A percentile compares a stretch with the other conserved stretches of the same genome.
phyloP scores from a whole-genome alignment of 2,329 filamentous ascomycete genomes.

The Nothophaeocryptopus gaeumannii region DNA sequence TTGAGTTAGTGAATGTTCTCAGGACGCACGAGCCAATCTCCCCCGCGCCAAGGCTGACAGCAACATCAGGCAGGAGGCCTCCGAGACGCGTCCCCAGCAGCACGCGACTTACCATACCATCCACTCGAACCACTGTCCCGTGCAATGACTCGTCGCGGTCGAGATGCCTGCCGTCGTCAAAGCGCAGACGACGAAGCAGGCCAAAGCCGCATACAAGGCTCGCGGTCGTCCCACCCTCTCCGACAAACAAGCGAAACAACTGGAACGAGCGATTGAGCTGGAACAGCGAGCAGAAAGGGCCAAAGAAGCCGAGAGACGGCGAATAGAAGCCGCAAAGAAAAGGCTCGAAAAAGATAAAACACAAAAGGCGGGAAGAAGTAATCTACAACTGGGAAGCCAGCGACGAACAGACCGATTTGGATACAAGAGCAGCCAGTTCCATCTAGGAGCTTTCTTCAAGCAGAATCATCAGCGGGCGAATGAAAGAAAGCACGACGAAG shows the following conservation, averaged over 20 bases:
- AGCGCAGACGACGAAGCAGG: constrained; percentile 36
- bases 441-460: constrained; percentile 37
- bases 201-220: constrained; percentile 37
- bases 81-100: too few relatives aligned
- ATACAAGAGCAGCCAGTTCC: constrained; percentile 36
- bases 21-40: too few relatives aligned
- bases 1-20: too few relatives aligned
- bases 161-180: constrained; percentile 21
- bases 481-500: background rate
- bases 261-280: constrained; percentile 35
- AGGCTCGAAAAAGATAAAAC: constrained; percentile 27
- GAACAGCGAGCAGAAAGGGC: constrained; percentile 34
- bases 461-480: constrained; percentile 3
- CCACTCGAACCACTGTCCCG: too few relatives aligned
- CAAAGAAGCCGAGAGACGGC: constrained; percentile 34
- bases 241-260: constrained; percentile 32
- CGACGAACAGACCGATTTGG: constrained; percentile 34
- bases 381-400: constrained; percentile 30
- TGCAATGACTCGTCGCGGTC: background rate
- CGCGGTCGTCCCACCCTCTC: constrained; percentile 32
- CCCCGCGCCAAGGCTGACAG: too few relatives aligned
- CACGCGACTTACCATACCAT: too few relatives aligned
- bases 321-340: constrained; percentile 32
- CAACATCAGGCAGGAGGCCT: too few relatives aligned
- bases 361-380: constrained; percentile 17